Percentiles rank a stretch among this genome's conserved stretches.
Conservation (phyloP, 2,329 filamentous ascomycete species). For the Xenoacremonium recifei region DNA sequence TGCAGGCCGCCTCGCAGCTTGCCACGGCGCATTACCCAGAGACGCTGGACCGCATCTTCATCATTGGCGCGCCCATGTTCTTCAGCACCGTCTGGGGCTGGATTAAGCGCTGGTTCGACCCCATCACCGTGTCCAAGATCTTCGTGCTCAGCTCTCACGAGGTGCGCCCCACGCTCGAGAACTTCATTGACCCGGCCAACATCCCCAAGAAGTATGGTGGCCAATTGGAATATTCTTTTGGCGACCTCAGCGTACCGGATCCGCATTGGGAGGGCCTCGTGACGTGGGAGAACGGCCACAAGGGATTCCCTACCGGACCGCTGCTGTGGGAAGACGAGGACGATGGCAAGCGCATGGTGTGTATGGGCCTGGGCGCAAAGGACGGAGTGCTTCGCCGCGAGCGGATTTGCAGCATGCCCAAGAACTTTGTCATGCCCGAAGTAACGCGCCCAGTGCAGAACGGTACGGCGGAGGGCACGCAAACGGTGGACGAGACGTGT, state of each 20-base stretch:
- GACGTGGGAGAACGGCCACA: constrained; percentile 51
- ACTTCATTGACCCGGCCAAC: constrained; percentile 78
- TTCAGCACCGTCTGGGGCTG: constrained; percentile 93
- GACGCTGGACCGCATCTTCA: constrained; percentile 66
- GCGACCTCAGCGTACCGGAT: constrained; percentile 73
- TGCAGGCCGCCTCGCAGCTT: constrained; percentile 86
- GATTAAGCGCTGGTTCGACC: constrained; percentile 95
- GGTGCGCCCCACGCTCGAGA: constrained; percentile 71
- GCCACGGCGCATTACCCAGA: constrained; percentile 95
- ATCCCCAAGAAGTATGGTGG: constrained; percentile 92
- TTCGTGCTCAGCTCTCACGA: constrained; percentile 78
- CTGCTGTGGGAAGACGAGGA: constrained; percentile 53
- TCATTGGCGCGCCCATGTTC: constrained; percentile 87
- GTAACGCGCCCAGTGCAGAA: constrained; percentile 6
- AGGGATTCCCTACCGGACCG: constrained; percentile 55
- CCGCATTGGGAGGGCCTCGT: constrained; percentile 50
- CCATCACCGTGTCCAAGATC: constrained; percentile 92
- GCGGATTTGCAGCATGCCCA: constrained; percentile 51
- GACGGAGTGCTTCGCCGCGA: constrained; percentile 45
- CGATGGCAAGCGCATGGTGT: constrained; percentile 47
- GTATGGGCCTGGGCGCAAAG: constrained; percentile 50
- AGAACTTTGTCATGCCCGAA: constrained; percentile 28
- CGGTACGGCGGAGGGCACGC: constrained; percentile 24
- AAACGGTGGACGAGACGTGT: constrained; percentile 20
- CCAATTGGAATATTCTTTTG: constrained; percentile 78